These are phyloP conservation scores for Thuidium tamariscinum DNA, from an alignment of 225 moss, liverwort and hornwort species.

Conservation along the genomic window DNA sequence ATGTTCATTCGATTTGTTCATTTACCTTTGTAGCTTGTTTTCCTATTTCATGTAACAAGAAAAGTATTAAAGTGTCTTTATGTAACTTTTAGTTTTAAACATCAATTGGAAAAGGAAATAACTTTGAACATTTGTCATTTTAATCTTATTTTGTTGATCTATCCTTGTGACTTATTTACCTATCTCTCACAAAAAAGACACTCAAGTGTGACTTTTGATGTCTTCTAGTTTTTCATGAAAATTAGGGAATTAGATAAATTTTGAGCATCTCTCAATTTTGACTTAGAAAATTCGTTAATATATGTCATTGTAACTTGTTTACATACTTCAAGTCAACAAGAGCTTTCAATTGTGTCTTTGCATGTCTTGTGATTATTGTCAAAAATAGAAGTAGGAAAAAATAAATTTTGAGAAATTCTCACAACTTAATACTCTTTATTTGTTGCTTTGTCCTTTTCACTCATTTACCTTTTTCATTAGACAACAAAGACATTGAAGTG, in stretches of 20 bases:
- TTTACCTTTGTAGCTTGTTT: accelerated
- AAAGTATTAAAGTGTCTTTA: accelerated
- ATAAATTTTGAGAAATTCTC: not conserved
- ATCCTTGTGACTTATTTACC: too few relatives aligned
- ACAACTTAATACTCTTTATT: not conserved
- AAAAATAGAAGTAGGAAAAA: not conserved
- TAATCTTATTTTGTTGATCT: not conserved
- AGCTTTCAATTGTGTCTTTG: not conserved
- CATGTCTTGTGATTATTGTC: not conserved
- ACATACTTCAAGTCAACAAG: not conserved
- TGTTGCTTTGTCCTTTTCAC: not conserved
- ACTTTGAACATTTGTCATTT: not conserved
- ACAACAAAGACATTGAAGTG: too few relatives aligned
- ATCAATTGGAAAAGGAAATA: not conserved
- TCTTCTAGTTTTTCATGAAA: not conserved
- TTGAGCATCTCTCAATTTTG: not conserved
- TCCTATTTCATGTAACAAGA: accelerated
- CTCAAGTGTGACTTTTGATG: not conserved
- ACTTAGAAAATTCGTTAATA: not conserved
- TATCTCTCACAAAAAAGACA: not conserved
- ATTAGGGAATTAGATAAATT: not conserved
- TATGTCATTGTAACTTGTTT: not conserved
- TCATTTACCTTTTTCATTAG: not conserved
- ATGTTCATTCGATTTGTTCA: not conserved
- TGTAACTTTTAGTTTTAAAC: not conserved